phyloP scores from a whole-genome alignment of 768 basidiomycete genomes.

The Tulasnella calospora region DNA sequence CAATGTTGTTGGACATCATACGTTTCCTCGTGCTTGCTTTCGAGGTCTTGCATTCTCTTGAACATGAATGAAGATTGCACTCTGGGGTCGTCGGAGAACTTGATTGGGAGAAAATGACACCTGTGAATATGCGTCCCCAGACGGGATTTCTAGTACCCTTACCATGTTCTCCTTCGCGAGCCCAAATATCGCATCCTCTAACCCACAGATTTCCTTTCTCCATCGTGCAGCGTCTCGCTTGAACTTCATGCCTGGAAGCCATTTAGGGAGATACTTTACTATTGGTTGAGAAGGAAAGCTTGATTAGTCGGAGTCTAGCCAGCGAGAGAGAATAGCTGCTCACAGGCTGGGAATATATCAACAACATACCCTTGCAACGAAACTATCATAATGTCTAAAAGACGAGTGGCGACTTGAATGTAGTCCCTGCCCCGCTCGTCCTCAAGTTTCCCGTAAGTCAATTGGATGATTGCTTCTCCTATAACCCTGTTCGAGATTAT shows the following conservation, averaged over 20 bases:
- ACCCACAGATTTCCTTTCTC: neutral
- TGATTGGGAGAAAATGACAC: neutral
- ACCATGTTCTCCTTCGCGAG: neutral
- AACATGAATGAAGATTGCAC: neutral
- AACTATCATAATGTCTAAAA: neutral
- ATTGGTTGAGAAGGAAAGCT: too few species aligned
- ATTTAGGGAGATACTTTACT: slow-evolving; percentile 7
- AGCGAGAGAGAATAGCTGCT: neutral
- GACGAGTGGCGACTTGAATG: neutral
- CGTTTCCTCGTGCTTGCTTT: neutral
- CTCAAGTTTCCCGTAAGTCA: slow-evolving; percentile 3
- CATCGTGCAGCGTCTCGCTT: neutral
- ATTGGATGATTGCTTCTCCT: neutral
- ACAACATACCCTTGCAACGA: neutral
- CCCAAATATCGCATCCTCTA: neutral
- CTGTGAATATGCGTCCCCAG: neutral
- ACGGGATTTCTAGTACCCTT: neutral
- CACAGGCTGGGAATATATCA: slow-evolving; percentile 4
- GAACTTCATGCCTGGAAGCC: slow-evolving; percentile 15
- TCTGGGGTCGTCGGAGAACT: neutral
- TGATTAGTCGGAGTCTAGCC: neutral
- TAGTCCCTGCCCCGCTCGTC: neutral
- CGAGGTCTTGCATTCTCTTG: neutral
- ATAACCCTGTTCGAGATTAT: neutral
- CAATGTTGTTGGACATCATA: neutral